Conservation (phyloP, 495 filamentous ascomycete species). For the Penicillium subrubescens region DNA sequence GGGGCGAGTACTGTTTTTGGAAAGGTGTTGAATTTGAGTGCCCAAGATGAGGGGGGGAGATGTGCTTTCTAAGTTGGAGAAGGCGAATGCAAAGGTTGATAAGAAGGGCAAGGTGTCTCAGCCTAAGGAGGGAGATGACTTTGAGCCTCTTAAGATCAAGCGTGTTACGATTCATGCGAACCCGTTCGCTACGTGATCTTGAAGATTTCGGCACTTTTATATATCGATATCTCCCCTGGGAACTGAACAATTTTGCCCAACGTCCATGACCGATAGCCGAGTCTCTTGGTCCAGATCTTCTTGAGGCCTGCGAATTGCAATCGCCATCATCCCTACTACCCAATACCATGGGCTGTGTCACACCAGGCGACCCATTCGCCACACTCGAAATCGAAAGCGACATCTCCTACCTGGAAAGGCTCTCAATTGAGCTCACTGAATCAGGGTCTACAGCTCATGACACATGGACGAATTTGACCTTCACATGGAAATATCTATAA, state of each 20-base stretch:
- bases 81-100: slow-evolving; percentile 80
- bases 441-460: not conserved
- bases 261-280: not conserved
- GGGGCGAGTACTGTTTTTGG: slow-evolving; percentile 95
- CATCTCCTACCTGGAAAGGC: not conserved
- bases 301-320: not conserved
- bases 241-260: not conserved
- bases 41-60: slow-evolving; percentile 48
- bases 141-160: slow-evolving; percentile 65
- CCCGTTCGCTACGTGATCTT: slow-evolving; percentile 71
- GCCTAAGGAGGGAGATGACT: slow-evolving; percentile 51
- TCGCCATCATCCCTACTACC: not conserved
- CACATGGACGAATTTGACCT: not conserved
- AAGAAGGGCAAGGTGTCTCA: slow-evolving; percentile 78
- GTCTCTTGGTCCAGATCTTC: not conserved
- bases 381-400: not conserved
- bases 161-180: slow-evolving; percentile 90
- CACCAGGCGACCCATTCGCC: not conserved
- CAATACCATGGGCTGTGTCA: not conserved
- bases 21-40: slow-evolving; percentile 60
- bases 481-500: not conserved
- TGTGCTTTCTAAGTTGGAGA: slow-evolving; percentile 63
- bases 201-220: not conserved
- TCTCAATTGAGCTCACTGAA: not conserved
- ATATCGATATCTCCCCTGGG: not conserved